A percentile compares a stretch with the other conserved stretches of the same genome.
phyloP scores from a whole-genome alignment of 352 stramenopile genomes.

The Pythium dissotocum region DNA sequence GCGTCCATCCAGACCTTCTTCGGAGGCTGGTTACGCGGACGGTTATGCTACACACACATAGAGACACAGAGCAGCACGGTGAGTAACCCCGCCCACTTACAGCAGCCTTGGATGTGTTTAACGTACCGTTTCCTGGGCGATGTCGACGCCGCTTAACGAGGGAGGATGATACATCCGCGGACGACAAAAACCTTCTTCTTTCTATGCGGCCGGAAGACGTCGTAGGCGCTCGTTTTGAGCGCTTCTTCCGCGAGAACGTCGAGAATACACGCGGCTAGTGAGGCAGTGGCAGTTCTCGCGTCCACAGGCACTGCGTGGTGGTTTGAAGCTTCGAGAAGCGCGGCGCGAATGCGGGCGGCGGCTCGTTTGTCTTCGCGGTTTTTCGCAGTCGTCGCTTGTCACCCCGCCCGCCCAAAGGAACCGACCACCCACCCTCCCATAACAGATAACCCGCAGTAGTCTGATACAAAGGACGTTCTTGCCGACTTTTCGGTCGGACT shows the following conservation, averaged over 20 bases:
- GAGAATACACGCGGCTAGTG: not conserved
- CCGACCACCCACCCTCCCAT: not conserved
- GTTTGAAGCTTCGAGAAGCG: not conserved
- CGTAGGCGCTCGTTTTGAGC: not conserved
- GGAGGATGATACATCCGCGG: not conserved
- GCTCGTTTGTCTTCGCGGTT: not conserved
- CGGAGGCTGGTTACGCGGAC: conserved; percentile 33
- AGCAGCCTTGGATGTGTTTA: not conserved
- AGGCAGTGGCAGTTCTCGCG: not conserved
- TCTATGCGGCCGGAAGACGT: not conserved
- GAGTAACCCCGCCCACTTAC: not conserved
- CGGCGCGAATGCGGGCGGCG: not conserved
- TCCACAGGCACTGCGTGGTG: not conserved
- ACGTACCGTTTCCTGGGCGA: conserved; percentile 4
- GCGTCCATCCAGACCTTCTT: conserved; percentile 74
- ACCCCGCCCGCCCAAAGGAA: not conserved
- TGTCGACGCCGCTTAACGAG: not conserved
- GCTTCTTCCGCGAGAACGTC: conserved; percentile 4
- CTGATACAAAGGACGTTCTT: not conserved
- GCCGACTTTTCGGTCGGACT: not conserved
- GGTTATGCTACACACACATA: conserved; percentile 14
- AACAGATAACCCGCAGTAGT: not conserved
- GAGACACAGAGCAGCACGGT: not conserved
- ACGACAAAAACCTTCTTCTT: not conserved
- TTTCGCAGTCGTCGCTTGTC: conserved; percentile 9